Percentiles rank a stretch among this genome's conserved stretches.
Conservation (phyloP, 805 yeast species). For the Monosporozyma aerobia region DNA sequence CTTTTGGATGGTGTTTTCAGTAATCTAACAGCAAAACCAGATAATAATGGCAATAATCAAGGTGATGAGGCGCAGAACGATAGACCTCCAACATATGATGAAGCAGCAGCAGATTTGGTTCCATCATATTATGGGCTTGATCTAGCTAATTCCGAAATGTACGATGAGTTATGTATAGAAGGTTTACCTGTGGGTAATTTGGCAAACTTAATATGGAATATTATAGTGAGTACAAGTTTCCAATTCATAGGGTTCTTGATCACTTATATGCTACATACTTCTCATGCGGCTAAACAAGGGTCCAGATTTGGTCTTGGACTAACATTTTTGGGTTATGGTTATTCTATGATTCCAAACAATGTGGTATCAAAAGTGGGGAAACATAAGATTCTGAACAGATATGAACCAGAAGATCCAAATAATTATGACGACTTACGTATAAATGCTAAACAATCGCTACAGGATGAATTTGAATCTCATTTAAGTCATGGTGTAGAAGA, state of each 20-base stretch:
- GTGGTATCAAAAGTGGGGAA: constrained; percentile 26
- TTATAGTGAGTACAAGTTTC: constrained; percentile 80
- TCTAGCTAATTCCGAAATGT: constrained; percentile 48
- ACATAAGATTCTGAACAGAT: constrained; percentile 29
- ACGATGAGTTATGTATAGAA: constrained; percentile 87
- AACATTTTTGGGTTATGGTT: constrained; percentile 68
- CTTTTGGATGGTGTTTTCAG: constrained; percentile 81
- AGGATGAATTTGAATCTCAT: constrained; percentile 24
- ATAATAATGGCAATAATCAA: constrained; percentile 26
- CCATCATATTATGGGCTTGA: constrained; percentile 96
- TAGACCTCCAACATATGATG: constrained; percentile 81
- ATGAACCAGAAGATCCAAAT: constrained; percentile 52
- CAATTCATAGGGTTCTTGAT: constrained; percentile 88
- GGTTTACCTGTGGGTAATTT: constrained; percentile 92
- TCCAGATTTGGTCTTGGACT: constrained; percentile 86
- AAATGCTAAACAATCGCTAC: constrained; percentile 15
- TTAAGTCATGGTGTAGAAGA: constrained; percentile 27
- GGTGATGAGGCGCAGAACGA: constrained; percentile 36
- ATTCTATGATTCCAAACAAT: constrained; percentile 42
- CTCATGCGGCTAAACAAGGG: constrained; percentile 96
- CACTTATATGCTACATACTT: constrained; percentile 85
- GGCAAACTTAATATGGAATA: constrained; percentile 86
- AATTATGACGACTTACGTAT: constrained; percentile 37
- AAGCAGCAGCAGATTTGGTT: constrained; percentile 85
- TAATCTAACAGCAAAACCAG: constrained; percentile 86